phyloP scores from a whole-genome alignment of 2,329 filamentous ascomycete genomes.

The Lachnellula suecica region DNA sequence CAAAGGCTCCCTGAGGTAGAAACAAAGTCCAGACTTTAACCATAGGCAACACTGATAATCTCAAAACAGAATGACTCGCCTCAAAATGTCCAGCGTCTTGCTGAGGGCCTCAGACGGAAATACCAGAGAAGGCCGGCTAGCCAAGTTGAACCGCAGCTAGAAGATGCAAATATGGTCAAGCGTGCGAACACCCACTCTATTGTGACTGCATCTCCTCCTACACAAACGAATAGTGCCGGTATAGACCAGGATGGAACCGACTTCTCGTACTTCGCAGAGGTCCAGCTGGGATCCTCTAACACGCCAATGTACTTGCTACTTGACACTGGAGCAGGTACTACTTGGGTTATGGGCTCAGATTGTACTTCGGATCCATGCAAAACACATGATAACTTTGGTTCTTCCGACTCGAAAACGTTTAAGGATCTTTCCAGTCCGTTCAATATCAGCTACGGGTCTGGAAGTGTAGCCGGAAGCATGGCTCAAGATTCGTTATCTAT shows the following conservation, averaged over 20 bases:
- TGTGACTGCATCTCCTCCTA: conserved; percentile 36
- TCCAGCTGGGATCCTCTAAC: conserved; percentile 52
- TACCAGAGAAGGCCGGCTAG: conserved; percentile 16
- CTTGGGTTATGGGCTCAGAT: conserved; percentile 76
- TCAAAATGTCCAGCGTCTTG: conserved; percentile 18
- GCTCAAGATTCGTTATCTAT: conserved; percentile 67
- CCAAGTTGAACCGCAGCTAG: conserved; percentile 1
- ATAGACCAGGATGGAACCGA: conserved; percentile 65
- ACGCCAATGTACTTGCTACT: conserved; percentile 61
- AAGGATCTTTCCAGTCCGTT: conserved; percentile 53
- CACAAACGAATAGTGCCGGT: conserved; percentile 48
- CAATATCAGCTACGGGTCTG: conserved; percentile 73
- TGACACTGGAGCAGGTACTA: conserved; percentile 69
- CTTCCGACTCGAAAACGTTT: conserved; percentile 63
- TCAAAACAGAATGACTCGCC: conserved; percentile 10
- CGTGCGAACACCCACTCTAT: conserved; percentile 25
- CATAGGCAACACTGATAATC: conserved; percentile 1
- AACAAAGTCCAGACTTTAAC: background rate
- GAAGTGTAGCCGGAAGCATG: conserved; percentile 66
- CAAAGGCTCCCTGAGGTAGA: conserved; percentile 22
- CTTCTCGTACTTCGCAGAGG: conserved; percentile 63
- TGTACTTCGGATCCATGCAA: conserved; percentile 68
- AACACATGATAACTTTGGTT: conserved; percentile 69
- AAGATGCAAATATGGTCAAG: conserved; percentile 14
- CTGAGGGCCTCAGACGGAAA: conserved; percentile 25